Evolutionary conservation across 1,139 yeast genomes (phyloP).

Genomic region (Komagataea norvegica): DNA sequence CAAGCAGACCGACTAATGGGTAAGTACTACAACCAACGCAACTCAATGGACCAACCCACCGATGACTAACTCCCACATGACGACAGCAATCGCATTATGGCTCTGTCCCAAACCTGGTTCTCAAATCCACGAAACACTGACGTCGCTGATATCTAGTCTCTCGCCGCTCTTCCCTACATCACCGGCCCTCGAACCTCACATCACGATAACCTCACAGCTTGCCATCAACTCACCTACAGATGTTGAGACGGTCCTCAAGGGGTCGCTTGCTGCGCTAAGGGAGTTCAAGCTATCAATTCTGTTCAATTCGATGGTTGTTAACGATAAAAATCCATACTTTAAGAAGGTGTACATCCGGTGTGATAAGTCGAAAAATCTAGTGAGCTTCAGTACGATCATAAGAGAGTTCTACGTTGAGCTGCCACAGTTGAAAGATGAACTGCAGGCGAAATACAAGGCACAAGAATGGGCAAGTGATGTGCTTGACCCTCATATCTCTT

Average conservation of each 20-base stretch:
- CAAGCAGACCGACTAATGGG: no score
- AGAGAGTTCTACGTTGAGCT: slow-evolving; percentile 59
- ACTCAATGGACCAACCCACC: no score
- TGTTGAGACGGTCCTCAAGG: slow-evolving; percentile 57
- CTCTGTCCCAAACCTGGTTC: slow-evolving; percentile 61
- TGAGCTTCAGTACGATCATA: slow-evolving; percentile 64
- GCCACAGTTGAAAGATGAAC: slow-evolving; percentile 27
- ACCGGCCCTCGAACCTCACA: slow-evolving; percentile 67
- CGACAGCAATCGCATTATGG: slow-evolving; percentile 65
- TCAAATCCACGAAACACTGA: slow-evolving; percentile 51
- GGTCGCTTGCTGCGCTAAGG: slow-evolving; percentile 63
- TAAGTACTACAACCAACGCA: no score
- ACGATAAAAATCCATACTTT: slow-evolving; percentile 44
- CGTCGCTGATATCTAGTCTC: slow-evolving; percentile 58
- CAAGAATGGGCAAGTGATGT: slow-evolving; percentile 52
- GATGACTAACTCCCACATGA: no score
- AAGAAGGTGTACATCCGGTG: slow-evolving; percentile 63
- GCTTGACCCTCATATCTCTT: slow-evolving; percentile 69
- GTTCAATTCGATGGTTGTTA: slow-evolving; percentile 19
- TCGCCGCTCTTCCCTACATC: slow-evolving; percentile 69
- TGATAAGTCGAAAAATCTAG: slow-evolving; percentile 48
- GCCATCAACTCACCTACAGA: slow-evolving; percentile 46
- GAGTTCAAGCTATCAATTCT: slow-evolving; percentile 16
- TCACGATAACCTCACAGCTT: slow-evolving; percentile 65
- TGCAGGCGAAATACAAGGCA: slow-evolving; percentile 28